Evolutionary conservation across 2,329 filamentous ascomycete genomes (phyloP).

Genomic region (Escovopsis weberi): DNA sequence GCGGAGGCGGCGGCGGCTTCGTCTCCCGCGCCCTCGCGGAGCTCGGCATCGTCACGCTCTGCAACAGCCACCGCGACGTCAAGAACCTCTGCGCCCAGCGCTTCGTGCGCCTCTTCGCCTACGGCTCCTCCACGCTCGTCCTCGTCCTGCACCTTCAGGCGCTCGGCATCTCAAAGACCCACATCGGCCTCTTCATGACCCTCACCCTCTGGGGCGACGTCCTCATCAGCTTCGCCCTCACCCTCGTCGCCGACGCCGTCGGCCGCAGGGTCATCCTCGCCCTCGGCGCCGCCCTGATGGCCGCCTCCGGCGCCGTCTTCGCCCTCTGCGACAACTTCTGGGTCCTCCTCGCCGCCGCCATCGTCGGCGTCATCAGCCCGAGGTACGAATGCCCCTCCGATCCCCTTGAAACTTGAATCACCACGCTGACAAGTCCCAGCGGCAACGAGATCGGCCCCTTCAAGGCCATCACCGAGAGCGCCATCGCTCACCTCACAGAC

Average conservation of each 20-base stretch:
- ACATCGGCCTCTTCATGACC: constrained; percentile 51
- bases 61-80: constrained; percentile 25
- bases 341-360: constrained; percentile 40
- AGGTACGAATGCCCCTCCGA: not conserved
- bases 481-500: constrained; percentile 40
- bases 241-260: constrained; percentile 41
- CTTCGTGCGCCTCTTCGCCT: constrained; percentile 48
- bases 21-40: constrained; percentile 9
- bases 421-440: constrained; percentile 16
- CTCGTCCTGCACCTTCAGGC: constrained; percentile 40
- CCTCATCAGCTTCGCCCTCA: constrained; percentile 42
- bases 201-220: constrained; percentile 47
- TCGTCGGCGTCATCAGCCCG: constrained; percentile 48
- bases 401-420: not conserved
- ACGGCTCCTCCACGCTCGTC: constrained; percentile 43
- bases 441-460: constrained; percentile 52
- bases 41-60: constrained; percentile 14
- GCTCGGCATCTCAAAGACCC: constrained; percentile 33
- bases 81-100: constrained; percentile 44
- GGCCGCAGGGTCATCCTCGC: constrained; percentile 40
- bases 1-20: not conserved
- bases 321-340: constrained; percentile 38
- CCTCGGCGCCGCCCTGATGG: constrained; percentile 40
- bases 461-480: constrained; percentile 45
- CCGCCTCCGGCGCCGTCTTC: constrained; percentile 40